Conservation (phyloP, 108 stramenopile genomes). For the Fistulifera pelliculosa region DNA sequence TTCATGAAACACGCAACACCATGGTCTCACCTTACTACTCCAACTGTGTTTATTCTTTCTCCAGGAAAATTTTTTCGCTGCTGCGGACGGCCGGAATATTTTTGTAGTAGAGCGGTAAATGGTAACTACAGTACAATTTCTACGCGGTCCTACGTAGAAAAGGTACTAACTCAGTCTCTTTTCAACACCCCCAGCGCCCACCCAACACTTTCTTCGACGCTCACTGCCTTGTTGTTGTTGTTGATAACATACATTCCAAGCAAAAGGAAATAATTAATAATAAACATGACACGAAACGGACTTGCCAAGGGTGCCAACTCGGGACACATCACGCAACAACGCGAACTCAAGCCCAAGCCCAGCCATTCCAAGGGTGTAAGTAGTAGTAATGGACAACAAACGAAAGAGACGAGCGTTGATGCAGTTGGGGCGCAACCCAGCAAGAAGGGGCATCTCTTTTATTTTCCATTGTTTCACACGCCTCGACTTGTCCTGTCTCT, state of each 20-base stretch:
- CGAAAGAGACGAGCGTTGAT: too few relatives aligned
- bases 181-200: neutral
- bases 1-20: too few relatives aligned
- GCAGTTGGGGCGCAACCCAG: too few relatives aligned
- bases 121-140: conserved; percentile 1
- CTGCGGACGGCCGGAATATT: too few relatives aligned
- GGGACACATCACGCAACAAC: conserved; percentile 63
- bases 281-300: conserved; percentile 70
- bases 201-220: neutral
- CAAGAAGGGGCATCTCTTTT: too few relatives aligned
- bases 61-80: too few relatives aligned
- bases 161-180: neutral
- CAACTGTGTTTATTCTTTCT: too few relatives aligned
- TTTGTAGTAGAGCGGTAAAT: conserved; percentile 4
- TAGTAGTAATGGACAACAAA: conserved; percentile 12
- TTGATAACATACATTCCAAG: neutral
- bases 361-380: conserved; percentile 71
- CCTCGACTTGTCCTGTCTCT: too few relatives aligned
- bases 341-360: conserved; percentile 54
- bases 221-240: too few relatives aligned
- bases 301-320: conserved; percentile 72
- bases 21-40: too few relatives aligned
- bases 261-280: too few relatives aligned
- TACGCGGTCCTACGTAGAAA: neutral
- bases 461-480: too few relatives aligned